These are phyloP conservation scores for Alternaria metachromatica DNA, from an alignment of 2,329 filamentous ascomycete species.

Conservation along the genomic window DNA sequence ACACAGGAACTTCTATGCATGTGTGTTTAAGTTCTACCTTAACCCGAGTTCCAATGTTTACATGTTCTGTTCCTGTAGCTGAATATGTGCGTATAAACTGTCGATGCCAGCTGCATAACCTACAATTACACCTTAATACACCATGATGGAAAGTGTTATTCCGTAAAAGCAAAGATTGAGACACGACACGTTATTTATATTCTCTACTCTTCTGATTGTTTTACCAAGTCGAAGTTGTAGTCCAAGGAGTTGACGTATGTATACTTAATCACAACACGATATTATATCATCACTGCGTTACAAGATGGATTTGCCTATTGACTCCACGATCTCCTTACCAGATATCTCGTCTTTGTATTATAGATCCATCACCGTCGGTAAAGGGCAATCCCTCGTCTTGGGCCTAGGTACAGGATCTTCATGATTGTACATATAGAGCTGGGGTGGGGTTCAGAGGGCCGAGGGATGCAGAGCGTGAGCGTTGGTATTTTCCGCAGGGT, in stretches of 20 bases:
- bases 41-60: background rate
- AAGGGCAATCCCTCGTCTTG: background rate
- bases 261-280: background rate
- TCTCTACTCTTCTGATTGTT: background rate
- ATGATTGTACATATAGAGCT: background rate
- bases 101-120: background rate
- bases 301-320: background rate
- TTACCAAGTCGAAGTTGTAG: background rate
- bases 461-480: fast-evolving
- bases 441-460: too few relatives aligned
- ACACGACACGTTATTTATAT: background rate
- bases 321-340: background rate
- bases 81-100: background rate
- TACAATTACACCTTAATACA: background rate
- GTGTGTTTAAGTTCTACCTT: background rate
- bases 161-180: background rate
- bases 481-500: background rate
- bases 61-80: background rate
- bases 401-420: background rate
- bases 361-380: background rate
- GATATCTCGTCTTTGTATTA: background rate
- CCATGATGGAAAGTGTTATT: background rate
- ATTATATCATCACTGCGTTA: background rate
- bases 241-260: background rate
- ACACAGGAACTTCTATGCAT: background rate